Evolutionary conservation across 2,329 filamentous ascomycete species (phyloP).

Genomic region (Dendrostoma leiphaemia): DNA sequence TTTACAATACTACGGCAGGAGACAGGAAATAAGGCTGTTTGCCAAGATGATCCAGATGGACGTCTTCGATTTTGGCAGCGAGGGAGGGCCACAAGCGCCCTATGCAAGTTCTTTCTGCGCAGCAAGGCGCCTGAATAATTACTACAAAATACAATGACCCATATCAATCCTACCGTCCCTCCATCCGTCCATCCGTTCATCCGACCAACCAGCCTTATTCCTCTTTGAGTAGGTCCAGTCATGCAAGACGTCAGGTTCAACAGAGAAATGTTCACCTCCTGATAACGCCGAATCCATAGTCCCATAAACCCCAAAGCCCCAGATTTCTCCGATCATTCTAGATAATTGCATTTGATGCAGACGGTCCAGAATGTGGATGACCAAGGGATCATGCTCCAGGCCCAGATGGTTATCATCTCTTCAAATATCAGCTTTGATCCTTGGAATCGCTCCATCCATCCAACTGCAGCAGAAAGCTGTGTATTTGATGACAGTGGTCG

Average conservation of each 20-base stretch:
- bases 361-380: neutral
- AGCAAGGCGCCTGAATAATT: too few relatives aligned
- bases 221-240: neutral
- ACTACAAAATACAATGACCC: neutral
- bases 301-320: neutral
- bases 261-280: neutral
- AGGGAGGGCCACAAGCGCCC: neutral
- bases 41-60: neutral
- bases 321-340: neutral
- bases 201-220: too few relatives aligned
- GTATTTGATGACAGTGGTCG: too few relatives aligned
- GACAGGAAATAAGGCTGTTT: too few relatives aligned
- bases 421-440: too few relatives aligned
- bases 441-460: too few relatives aligned
- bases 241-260: neutral
- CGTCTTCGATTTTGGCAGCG: neutral
- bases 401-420: too few relatives aligned
- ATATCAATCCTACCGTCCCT: neutral
- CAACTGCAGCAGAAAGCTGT: too few relatives aligned
- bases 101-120: too few relatives aligned
- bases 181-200: neutral
- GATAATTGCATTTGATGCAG: neutral
- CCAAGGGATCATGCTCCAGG: too few relatives aligned
- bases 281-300: neutral
- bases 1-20: too few relatives aligned